Base-by-base conservation (phyloP, 129 eudicot species). In the Lonicera japonica region DNA sequence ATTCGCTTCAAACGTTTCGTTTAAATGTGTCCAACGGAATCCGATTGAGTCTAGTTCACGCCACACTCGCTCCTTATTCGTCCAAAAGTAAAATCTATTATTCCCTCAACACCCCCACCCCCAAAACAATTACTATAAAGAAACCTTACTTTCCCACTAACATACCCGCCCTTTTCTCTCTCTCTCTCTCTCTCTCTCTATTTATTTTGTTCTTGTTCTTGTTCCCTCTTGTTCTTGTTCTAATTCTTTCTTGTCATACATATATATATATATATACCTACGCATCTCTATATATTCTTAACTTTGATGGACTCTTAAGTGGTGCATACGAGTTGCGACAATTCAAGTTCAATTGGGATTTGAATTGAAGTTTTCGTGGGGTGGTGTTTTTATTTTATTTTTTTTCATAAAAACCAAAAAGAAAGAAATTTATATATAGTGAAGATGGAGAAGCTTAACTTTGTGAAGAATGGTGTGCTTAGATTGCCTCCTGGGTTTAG, bases 21-120 rank as follows among this genome's bases (percentile, higher is more conserved):
- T 48, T 79, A 77, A 82, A 67, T 72, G 63, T 79, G 82, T 82
- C 89, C 85, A 80, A 43, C 1, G 10, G 77, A 75, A 55, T 54
- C 61, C 73, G 82, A 75, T 85, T 87, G 99, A 92, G 99, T 92
- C 81, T 77, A 48, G 76, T 78, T 87, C 74, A 92, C 96, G 99
- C 96, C 82, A 52, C 60, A 43, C 16, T 45, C 40, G 69, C 52
- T 67, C 76, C 77, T 39, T 41, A 22, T 39, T 66, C n/a, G n/a
- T n/a, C 67, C 72, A 70, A 29, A 29, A 29, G 36, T 1, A 29
- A 29, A 29, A 65, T 73, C 66, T 69, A 72, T 60, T 17, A 56
- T 53, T 72, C 61, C 62, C 65, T 72, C 55, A 36, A 34, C 57
- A 55, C 70, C 61, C 64, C 2, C 13, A 20, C 20, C 34, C 51